These are phyloP conservation scores for Rhytidhysteron rufulum DNA, from an alignment of 2,329 filamentous ascomycete genomes.

Conservation along the genomic window DNA sequence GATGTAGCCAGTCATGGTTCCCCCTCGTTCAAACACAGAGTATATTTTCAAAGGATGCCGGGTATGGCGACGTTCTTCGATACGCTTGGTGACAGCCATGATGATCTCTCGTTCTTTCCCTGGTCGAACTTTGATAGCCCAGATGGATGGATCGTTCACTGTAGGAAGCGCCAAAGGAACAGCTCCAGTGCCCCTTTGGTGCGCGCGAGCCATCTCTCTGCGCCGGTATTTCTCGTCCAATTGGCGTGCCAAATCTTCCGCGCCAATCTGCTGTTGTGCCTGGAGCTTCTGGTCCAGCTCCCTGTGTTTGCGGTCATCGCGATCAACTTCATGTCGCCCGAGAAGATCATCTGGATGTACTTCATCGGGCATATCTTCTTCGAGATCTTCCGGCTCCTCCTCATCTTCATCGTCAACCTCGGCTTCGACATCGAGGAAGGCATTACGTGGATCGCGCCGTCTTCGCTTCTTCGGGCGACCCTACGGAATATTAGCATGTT, in stretches of 20 bases:
- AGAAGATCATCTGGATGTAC: constrained; percentile 86
- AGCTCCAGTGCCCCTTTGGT: constrained; percentile 42
- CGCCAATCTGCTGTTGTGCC: constrained; percentile 81
- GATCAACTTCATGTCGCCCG: constrained; percentile 70
- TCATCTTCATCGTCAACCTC: constrained; percentile 95
- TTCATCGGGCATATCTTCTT: constrained; percentile 80
- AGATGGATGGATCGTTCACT: constrained; percentile 94
- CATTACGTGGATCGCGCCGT: constrained; percentile 69
- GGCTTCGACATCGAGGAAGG: constrained; percentile 96
- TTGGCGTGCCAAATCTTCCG: constrained; percentile 81
- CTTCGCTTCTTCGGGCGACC: constrained; percentile 74
- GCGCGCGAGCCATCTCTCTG: constrained; percentile 42
- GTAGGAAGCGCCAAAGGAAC: constrained; percentile 72
- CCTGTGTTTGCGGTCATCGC: constrained; percentile 87
- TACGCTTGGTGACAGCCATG: constrained; percentile 80
- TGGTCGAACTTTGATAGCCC: constrained; percentile 87
- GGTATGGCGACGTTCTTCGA: constrained; percentile 73
- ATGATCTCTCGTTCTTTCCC: constrained; percentile 94
- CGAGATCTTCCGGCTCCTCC: constrained; percentile 76
- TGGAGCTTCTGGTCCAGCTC: constrained; percentile 92
- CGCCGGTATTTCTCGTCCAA: constrained; percentile 86
- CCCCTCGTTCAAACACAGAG: constrained; percentile 85
- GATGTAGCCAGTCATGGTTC: constrained; percentile 82
- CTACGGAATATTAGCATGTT: constrained; percentile 38
- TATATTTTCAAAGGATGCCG: constrained; percentile 81